These are phyloP conservation scores for Hibiscus syriacus DNA, from an alignment of 345 rosid species.

Conservation along the genomic window DNA sequence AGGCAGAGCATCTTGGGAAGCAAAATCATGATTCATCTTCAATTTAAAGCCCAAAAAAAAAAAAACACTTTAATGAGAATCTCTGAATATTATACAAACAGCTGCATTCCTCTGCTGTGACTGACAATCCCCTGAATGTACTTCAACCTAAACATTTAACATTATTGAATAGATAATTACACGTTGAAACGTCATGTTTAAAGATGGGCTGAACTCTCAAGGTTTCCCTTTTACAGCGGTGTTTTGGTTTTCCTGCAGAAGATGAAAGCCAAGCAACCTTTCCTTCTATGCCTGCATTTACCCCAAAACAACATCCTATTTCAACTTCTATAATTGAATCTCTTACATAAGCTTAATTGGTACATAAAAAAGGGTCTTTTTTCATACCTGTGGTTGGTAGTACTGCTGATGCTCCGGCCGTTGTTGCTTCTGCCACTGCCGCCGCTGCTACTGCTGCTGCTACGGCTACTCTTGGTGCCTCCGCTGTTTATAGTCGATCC, in stretches of 20 bases:
- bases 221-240: background rate
- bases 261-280: conserved; percentile 48
- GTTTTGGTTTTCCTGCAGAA: conserved; percentile 17
- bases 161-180: conserved; percentile 16
- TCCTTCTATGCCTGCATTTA: conserved; percentile 33
- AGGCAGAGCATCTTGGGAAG: background rate
- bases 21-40: background rate
- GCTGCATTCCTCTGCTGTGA: background rate
- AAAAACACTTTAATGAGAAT: background rate
- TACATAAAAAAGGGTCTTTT: background rate
- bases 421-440: conserved; percentile 19
- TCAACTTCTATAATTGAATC: background rate
- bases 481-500: conserved; percentile 28
- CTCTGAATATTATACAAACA: background rate
- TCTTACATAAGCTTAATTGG: background rate
- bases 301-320: background rate
- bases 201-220: background rate
- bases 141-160: conserved; percentile 1
- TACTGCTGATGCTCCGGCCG: conserved; percentile 20
- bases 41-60: background rate
- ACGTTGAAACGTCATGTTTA: background rate
- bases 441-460: conserved; percentile 37
- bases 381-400: conserved; percentile 30
- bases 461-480: conserved; percentile 40
- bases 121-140: background rate